A percentile compares a stretch with the other conserved stretches of the same genome.
These are phyloP conservation scores for Suillus lakei DNA, from an alignment of 768 basidiomycete genomes.

Conservation along the genomic window DNA sequence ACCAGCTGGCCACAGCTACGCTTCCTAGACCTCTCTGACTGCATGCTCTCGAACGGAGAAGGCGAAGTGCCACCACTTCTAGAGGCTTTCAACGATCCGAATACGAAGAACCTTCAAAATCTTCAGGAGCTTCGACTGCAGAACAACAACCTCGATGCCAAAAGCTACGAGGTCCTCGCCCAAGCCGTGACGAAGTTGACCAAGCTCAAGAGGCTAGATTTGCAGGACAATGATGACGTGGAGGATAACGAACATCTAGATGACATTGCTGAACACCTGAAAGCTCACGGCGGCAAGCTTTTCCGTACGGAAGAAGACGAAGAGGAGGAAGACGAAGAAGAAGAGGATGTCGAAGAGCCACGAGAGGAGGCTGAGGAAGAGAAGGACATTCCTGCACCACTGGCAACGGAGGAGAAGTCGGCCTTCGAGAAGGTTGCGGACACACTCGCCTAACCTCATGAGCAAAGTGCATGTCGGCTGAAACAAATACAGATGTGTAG, in stretches of 20 bases:
- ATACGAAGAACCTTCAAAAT: constrained; percentile 46
- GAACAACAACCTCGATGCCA: constrained; percentile 86
- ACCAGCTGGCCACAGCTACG: constrained; percentile 58
- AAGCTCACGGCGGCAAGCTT: constrained; percentile 69
- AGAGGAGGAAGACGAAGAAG: constrained; percentile 66
- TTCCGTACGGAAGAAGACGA: constrained; percentile 82
- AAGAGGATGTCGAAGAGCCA: constrained; percentile 39
- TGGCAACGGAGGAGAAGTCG: constrained; percentile 24
- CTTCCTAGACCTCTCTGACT: constrained; percentile 81
- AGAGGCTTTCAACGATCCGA: constrained; percentile 69
- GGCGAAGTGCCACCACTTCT: constrained; percentile 77
- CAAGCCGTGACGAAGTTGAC: constrained; percentile 64
- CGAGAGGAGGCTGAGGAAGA: constrained; percentile 35
- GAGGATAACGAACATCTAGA: constrained; percentile 72
- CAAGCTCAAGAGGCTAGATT: constrained; percentile 69
- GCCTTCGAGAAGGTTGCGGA: constrained; percentile 46
- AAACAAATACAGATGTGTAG: constrained; percentile 12
- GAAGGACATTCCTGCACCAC: constrained; percentile 23
- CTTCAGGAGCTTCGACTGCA: constrained; percentile 82
- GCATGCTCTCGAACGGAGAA: constrained; percentile 74
- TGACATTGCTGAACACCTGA: constrained; percentile 57
- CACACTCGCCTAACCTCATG: constrained; percentile 68
- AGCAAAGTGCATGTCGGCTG: constrained; percentile 61
- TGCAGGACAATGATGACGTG: constrained; percentile 91
- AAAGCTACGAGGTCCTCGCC: constrained; percentile 70